These are phyloP conservation scores for Encephalitozoon cuniculi DNA, from an alignment of 371 early-diverging fungal species.

Conservation along the genomic window DNA sequence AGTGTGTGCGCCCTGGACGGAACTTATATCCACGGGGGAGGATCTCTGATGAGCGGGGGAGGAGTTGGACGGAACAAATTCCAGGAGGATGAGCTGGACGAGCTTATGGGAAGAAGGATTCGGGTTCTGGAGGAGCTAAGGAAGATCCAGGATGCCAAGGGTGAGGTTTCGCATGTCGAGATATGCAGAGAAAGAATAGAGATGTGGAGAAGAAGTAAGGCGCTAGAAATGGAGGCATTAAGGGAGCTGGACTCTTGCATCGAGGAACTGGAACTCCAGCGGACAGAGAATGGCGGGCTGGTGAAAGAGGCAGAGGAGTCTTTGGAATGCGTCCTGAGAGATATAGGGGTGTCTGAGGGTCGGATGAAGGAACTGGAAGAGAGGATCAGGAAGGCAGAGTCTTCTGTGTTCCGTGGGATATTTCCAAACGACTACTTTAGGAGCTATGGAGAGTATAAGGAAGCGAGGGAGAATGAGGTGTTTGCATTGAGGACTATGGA, in stretches of 20 bases:
- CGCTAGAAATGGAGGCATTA: not conserved
- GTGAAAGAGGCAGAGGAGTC: not conserved
- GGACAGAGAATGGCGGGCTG: not conserved
- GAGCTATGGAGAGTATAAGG: conserved; percentile 26
- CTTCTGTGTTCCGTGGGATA: not conserved
- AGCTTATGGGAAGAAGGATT: conserved; percentile 27
- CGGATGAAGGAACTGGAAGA: not conserved
- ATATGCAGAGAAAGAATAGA: conserved; percentile 32
- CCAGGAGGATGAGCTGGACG: conserved; percentile 14
- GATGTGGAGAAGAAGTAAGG: conserved; percentile 10
- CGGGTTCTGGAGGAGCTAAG: conserved; percentile 16
- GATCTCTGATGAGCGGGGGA: conserved; percentile 74
- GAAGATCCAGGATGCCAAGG: conserved; percentile 29
- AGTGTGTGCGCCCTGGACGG: conserved; percentile 57
- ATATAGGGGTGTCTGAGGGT: not conserved
- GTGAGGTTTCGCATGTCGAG: conserved; percentile 22
- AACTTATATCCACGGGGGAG: not conserved
- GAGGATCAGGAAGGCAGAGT: conserved; percentile 1
- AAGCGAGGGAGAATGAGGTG: conserved; percentile 19
- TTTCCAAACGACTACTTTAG: conserved; percentile 1
- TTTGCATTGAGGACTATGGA: conserved; percentile 21
- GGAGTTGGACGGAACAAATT: conserved; percentile 6
- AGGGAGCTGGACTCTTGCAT: not conserved
- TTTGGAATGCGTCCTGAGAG: not conserved
- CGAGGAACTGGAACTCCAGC: not conserved